A percentile compares a stretch with the other conserved stretches of the same genome.
phyloP scores from a whole-genome alignment of 2,329 filamentous ascomycete species.

The Harringtonia lauricola region DNA sequence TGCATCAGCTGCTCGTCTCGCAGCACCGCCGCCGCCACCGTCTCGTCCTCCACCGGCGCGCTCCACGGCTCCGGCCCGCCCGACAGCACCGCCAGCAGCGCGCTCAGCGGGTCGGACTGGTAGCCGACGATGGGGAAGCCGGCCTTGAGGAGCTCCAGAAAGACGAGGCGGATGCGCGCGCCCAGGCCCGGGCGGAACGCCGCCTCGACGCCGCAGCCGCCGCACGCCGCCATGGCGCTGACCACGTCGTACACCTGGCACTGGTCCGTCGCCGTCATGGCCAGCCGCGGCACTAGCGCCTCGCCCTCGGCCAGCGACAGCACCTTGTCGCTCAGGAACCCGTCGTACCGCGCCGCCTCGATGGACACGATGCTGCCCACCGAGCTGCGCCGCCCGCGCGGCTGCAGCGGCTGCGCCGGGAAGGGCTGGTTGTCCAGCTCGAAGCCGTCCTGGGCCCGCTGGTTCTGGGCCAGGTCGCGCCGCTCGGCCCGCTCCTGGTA shows the following conservation, averaged over 20 bases:
- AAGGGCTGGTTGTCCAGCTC: conserved; percentile 29
- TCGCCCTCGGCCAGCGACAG: conserved; percentile 34
- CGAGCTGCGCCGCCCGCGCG: conserved; percentile 42
- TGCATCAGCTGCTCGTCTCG: conserved; percentile 45
- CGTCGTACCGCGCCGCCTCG: conserved; percentile 47
- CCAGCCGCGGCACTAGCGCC: conserved; percentile 38
- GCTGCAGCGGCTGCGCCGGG: conserved; percentile 8
- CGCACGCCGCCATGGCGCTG: conserved; percentile 33
- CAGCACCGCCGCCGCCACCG: conserved; percentile 31
- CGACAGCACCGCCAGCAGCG: conserved; percentile 53
- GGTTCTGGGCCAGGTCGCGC: conserved; percentile 45
- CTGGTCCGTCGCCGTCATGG: conserved; percentile 34
- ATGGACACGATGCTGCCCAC: conserved; percentile 52
- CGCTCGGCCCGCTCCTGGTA: conserved; percentile 52
- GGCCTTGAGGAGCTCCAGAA: conserved; percentile 61
- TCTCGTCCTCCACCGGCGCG: conserved; percentile 31
- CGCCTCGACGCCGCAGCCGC: conserved; percentile 33
- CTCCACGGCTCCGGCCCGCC: conserved; percentile 41
- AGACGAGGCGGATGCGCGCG: conserved; percentile 49
- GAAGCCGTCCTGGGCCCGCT: conserved; percentile 47
- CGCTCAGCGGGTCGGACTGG: conserved; percentile 56
- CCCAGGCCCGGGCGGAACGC: conserved; percentile 45
- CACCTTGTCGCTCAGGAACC: conserved; percentile 39
- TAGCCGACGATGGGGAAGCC: conserved; percentile 60
- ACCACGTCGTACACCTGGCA: conserved; percentile 44